phyloP scores from a whole-genome alignment of 129 eudicot genomes.

The Silybum marianum region DNA sequence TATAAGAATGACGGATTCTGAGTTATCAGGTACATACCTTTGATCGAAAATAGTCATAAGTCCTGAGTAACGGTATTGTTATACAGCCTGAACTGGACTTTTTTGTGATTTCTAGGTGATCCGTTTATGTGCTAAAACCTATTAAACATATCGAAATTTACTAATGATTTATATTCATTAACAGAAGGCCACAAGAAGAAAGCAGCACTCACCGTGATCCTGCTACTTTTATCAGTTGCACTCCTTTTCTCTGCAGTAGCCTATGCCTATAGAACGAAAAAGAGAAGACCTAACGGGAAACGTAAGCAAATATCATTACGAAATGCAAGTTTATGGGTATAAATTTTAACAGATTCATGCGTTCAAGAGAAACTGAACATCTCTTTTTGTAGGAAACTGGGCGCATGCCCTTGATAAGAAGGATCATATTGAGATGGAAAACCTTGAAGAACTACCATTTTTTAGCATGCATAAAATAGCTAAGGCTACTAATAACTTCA shows the following conservation, averaged over 20 bases:
- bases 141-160: too few relatives aligned
- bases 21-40: slow-evolving; percentile 37
- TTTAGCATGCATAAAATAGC: slow-evolving; percentile 11
- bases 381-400: neutral
- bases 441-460: neutral
- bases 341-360: neutral
- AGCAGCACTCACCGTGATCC: neutral
- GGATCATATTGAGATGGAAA: neutral
- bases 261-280: neutral
- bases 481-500: slow-evolving; percentile 22
- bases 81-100: too few relatives aligned
- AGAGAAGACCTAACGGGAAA: neutral
- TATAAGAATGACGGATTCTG: slow-evolving; percentile 29
- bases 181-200: neutral
- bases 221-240: neutral
- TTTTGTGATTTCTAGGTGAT: too few relatives aligned
- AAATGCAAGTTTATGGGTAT: neutral
- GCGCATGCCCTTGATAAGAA: slow-evolving; percentile 1
- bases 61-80: slow-evolving; percentile 37
- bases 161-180: neutral
- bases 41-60: neutral
- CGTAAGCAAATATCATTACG: neutral
- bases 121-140: neutral
- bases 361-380: neutral
- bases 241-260: slow-evolving; percentile 7